Evolutionary conservation across 768 basidiomycete genomes (phyloP).

Genomic region (Boletus rubescentipes): DNA sequence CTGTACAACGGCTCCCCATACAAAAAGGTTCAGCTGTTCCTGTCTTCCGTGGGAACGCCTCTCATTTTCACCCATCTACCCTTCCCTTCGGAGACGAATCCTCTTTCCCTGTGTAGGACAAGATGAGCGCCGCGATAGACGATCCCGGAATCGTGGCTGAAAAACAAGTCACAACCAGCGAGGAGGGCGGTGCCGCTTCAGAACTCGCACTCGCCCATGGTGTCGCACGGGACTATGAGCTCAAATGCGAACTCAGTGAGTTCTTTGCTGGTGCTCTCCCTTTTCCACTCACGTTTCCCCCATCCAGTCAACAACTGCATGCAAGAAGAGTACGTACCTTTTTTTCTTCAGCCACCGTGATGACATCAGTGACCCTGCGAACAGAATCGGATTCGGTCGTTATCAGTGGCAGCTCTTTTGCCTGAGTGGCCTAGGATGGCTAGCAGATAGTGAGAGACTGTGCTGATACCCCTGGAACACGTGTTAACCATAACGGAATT

Average conservation of each 20-base stretch:
- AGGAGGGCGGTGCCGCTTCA: conserved; percentile 13
- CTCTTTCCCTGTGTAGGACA: not conserved
- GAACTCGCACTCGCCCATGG: conserved; percentile 19
- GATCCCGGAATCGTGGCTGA: conserved; percentile 15
- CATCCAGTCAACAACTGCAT: conserved; percentile 45
- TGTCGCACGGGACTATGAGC: conserved; percentile 32
- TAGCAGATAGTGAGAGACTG: conserved; percentile 45
- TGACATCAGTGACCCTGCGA: not conserved
- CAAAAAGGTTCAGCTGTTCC: conserved; percentile 12
- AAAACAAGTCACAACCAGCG: conserved; percentile 12
- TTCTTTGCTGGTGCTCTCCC: not conserved
- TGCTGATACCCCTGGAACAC: conserved; percentile 20
- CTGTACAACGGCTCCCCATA: not conserved
- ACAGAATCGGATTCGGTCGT: conserved; percentile 49
- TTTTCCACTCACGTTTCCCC: not conserved
- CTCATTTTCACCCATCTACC: not conserved
- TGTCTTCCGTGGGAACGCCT: conserved; percentile 18
- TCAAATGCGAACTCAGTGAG: conserved; percentile 35
- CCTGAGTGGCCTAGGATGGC: conserved; percentile 48
- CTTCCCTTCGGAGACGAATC: not conserved
- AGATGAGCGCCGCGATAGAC: conserved; percentile 2
- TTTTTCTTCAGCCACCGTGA: conserved; percentile 3
- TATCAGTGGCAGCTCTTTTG: conserved; percentile 50
- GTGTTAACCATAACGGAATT: conserved; percentile 5
- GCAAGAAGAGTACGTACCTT: conserved; percentile 41